phyloP scores from a whole-genome alignment of 2,329 filamentous ascomycete genomes.

The Elsinoe arachidis region DNA sequence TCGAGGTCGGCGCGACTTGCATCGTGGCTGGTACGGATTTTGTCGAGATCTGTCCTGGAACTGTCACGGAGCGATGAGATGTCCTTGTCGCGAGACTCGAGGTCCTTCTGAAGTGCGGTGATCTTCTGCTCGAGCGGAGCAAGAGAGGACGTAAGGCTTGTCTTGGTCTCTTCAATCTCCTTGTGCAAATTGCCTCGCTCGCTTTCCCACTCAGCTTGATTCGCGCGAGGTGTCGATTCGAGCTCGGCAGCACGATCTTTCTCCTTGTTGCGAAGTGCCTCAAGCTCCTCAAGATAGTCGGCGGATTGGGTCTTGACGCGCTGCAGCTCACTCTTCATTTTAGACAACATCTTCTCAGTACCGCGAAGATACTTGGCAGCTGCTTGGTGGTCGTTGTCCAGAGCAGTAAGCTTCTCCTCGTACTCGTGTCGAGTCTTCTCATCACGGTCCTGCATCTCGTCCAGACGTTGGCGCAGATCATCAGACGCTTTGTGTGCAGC shows the following conservation, averaged over 20 bases:
- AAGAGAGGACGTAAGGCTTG: slow-evolving; percentile 58
- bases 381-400: slow-evolving; percentile 96
- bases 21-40: slow-evolving; percentile 33
- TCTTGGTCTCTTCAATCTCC: slow-evolving; percentile 61
- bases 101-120: slow-evolving; percentile 56
- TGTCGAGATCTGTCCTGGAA: slow-evolving; percentile 45
- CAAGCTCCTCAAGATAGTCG: slow-evolving; percentile 72
- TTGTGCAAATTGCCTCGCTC: slow-evolving; percentile 61
- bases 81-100: slow-evolving; percentile 56
- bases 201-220: slow-evolving; percentile 58
- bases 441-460: slow-evolving; percentile 67
- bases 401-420: slow-evolving; percentile 83
- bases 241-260: slow-evolving; percentile 15
- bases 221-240: slow-evolving; percentile 22
- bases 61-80: slow-evolving; percentile 57
- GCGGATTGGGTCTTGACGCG: slow-evolving; percentile 83
- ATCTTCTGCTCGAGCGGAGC: slow-evolving; percentile 64
- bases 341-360: slow-evolving; percentile 97
- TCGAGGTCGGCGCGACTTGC: slow-evolving; percentile 61
- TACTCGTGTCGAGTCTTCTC: slow-evolving; percentile 84
- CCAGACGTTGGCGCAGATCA: slow-evolving; percentile 69
- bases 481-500: slow-evolving; percentile 71
- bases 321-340: slow-evolving; percentile 94
- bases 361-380: slow-evolving; percentile 97
- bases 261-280: slow-evolving; percentile 28